Evolutionary conservation across 2,329 filamentous ascomycete genomes (phyloP).

Genomic region (Penicillium sp.): DNA sequence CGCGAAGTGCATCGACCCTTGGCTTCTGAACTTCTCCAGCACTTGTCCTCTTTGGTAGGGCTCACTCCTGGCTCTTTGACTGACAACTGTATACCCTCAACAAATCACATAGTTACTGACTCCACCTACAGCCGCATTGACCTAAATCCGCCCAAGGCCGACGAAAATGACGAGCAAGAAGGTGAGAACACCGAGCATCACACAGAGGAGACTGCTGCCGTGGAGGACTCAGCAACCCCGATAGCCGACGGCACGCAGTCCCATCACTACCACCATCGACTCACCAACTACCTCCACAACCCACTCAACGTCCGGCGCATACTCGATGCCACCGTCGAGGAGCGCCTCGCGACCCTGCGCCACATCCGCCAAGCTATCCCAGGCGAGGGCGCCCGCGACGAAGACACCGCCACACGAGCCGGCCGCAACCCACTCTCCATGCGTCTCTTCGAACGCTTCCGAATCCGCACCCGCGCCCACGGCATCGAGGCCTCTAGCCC

Average conservation of each 20-base stretch:
- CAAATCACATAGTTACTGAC: too few relatives aligned
- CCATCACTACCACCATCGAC: conserved; percentile 29
- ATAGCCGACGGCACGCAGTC: conserved; percentile 21
- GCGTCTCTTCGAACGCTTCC: conserved; percentile 36
- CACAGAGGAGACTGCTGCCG: conserved; percentile 17
- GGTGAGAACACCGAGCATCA: conserved; percentile 24
- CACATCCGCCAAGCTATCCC: conserved; percentile 38
- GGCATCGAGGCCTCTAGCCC: conserved; percentile 18
- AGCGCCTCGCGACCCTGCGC: conserved; percentile 45
- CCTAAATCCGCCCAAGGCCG: conserved; percentile 51
- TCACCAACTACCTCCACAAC: conserved; percentile 27
- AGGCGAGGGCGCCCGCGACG: conserved; percentile 8
- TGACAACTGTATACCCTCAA: conserved; percentile 30
- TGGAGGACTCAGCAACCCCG: conserved; percentile 4
- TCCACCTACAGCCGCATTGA: conserved; percentile 53
- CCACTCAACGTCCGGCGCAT: conserved; percentile 39
- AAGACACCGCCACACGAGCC: conserved; percentile 24
- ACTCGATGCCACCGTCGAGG: conserved; percentile 45
- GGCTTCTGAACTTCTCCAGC: conserved; percentile 65
- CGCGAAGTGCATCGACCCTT: conserved; percentile 65
- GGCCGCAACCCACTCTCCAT: conserved; percentile 36
- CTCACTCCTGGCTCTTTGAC: neutral
- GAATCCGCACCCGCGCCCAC: conserved; percentile 34
- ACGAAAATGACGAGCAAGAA: conserved; percentile 10
- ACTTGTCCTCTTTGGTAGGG: conserved; percentile 64